Conservation (phyloP, 2,329 filamentous ascomycete species). For the Sporothrix variecibatus region DNA sequence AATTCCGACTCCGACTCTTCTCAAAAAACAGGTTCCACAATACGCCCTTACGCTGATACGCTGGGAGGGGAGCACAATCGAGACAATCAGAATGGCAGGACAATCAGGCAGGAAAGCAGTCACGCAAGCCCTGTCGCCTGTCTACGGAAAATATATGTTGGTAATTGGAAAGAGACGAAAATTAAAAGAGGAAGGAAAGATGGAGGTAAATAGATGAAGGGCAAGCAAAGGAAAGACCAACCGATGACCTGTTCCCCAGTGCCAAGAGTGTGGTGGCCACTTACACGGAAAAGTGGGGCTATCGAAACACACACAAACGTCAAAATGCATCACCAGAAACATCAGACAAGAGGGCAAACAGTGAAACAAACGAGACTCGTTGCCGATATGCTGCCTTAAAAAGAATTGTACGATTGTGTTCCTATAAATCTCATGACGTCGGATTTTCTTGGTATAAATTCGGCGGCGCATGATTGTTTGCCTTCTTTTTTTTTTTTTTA, state of each 20-base stretch:
- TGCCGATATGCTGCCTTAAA: background rate
- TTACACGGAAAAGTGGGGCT: conserved; percentile 12
- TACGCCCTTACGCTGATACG: background rate
- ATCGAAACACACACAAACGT: background rate
- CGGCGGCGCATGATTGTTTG: too few relatives aligned
- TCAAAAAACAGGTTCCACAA: conserved; percentile 17
- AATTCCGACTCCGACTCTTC: conserved; percentile 3
- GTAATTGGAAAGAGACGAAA: background rate
- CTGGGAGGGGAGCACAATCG: too few relatives aligned
- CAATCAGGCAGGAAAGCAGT: background rate
- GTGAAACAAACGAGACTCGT: background rate
- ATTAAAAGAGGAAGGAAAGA: background rate
- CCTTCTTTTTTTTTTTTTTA: background rate
- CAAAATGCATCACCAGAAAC: background rate
- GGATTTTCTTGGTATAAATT: background rate
- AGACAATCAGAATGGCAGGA: too few relatives aligned
- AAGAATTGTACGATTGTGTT: background rate
- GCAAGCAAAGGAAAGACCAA: background rate
- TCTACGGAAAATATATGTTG: background rate
- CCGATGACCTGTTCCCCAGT: background rate
- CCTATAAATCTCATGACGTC: background rate
- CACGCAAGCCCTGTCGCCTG: background rate
- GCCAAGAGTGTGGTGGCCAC: background rate
- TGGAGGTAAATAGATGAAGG: background rate
- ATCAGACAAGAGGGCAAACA: background rate